Evolutionary conservation across 1,284 basidiomycete species (phyloP).

Genomic region (Trichosporon asahii): DNA sequence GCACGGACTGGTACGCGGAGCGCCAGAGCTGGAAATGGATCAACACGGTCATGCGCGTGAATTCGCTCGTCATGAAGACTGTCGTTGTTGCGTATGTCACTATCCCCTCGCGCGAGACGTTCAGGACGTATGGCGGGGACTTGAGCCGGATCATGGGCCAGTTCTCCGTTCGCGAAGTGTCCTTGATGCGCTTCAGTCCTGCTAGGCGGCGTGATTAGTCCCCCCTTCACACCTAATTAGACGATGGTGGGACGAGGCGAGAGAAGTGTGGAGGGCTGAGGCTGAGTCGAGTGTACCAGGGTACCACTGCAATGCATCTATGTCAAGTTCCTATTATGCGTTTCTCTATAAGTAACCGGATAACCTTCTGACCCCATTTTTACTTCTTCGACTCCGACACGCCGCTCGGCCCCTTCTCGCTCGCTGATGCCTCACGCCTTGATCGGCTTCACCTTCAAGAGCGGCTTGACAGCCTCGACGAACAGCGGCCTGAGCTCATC

Average conservation of each 20-base stretch:
- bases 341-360: too few species aligned
- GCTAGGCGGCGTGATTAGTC: conserved; percentile 41
- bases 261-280: background rate
- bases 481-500: conserved; percentile 78
- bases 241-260: background rate
- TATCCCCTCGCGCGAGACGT: conserved; percentile 66
- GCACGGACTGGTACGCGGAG: conserved; percentile 58
- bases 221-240: too few species aligned
- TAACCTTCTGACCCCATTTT: too few species aligned
- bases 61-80: conserved; percentile 96
- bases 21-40: conserved; percentile 92
- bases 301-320: too few species aligned
- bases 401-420: background rate
- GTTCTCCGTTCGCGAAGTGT: conserved; percentile 81
- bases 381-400: too few species aligned
- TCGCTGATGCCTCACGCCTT: background rate
- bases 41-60: conserved; percentile 93
- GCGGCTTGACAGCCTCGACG: conserved; percentile 65
- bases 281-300: too few species aligned
- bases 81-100: conserved; percentile 85
- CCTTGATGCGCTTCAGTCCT: conserved; percentile 54
- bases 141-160: conserved; percentile 64
- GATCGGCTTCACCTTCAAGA: conserved; percentile 29
- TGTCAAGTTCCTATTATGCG: too few species aligned
- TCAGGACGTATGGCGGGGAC: conserved; percentile 55